Percentiles rank a stretch among this genome's conserved stretches.
These are phyloP conservation scores for Phoenix roebelenii DNA, from an alignment of 176 grass and related monocot genomes.

Conservation along the genomic window DNA sequence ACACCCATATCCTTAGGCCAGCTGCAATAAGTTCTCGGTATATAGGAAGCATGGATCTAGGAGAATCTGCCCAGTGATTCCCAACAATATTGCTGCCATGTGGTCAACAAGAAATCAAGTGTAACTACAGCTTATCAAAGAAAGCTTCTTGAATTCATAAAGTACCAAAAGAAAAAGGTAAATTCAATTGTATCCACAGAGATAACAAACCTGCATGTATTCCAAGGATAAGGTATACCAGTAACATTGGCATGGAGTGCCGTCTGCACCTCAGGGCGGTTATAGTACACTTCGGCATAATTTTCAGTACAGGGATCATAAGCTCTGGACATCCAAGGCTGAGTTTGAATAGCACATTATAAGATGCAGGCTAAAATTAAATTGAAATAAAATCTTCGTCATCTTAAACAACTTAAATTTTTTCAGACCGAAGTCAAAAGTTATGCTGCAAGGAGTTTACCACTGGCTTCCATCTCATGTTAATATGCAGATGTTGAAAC, in stretches of 20 bases:
- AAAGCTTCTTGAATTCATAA: background rate
- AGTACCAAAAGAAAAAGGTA: too few relatives aligned
- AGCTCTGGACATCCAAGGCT: conserved; percentile 81
- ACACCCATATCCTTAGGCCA: conserved; percentile 93
- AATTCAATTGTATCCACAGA: too few relatives aligned
- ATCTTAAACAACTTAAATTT: too few relatives aligned
- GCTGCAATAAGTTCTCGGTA: conserved; percentile 81
- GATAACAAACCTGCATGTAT: conserved; percentile 24
- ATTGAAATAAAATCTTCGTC: too few relatives aligned
- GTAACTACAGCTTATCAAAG: background rate
- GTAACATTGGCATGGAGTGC: conserved; percentile 30
- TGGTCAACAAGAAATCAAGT: background rate
- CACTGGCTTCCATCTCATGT: too few relatives aligned
- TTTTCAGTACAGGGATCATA: conserved; percentile 38
- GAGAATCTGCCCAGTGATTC: conserved; percentile 83
- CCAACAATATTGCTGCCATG: conserved; percentile 63
- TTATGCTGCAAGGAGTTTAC: too few relatives aligned
- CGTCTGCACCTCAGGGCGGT: conserved; percentile 25
- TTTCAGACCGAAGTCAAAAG: too few relatives aligned
- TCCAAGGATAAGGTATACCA: conserved; percentile 24
- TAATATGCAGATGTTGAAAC: too few relatives aligned
- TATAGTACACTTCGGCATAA: conserved; percentile 7
- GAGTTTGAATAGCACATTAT: conserved; percentile 12
- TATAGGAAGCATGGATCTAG: conserved; percentile 94
- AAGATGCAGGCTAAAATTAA: too few relatives aligned